Evolutionary conservation across 192 early-diverging fungal genomes (phyloP).

Genomic region (Coemansia sp.): DNA sequence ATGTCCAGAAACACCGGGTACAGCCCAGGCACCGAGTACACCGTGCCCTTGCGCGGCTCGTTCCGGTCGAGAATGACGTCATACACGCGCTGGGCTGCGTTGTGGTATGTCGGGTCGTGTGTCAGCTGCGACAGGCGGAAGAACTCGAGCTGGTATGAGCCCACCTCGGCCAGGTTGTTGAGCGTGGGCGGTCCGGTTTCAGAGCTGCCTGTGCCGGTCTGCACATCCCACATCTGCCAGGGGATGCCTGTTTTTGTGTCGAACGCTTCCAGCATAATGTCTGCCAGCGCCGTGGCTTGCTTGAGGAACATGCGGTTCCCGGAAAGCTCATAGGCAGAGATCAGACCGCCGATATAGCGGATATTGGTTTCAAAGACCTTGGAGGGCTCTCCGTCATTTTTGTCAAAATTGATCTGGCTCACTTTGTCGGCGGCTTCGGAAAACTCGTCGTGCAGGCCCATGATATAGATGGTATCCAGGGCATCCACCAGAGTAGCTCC

Average conservation of each 20-base stretch:
- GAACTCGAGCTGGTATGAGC: slow-evolving; percentile 70
- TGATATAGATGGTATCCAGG: slow-evolving; percentile 81
- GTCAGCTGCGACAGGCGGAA: slow-evolving; percentile 82
- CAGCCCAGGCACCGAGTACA: slow-evolving; percentile 58
- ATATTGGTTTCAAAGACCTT: slow-evolving; percentile 88
- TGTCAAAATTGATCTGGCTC: slow-evolving; percentile 63
- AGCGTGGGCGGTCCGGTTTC: slow-evolving; percentile 39
- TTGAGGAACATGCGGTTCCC: slow-evolving; percentile 63
- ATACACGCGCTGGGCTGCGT: slow-evolving; percentile 63
- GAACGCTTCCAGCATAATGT: slow-evolving; percentile 73
- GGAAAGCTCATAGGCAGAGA: slow-evolving; percentile 76
- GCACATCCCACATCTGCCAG: slow-evolving; percentile 78
- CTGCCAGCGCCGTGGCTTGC: slow-evolving; percentile 78
- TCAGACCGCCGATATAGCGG: slow-evolving; percentile 79
- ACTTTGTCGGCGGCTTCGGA: slow-evolving; percentile 72
- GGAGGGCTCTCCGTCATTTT: slow-evolving; percentile 64
- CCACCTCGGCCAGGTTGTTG: slow-evolving; percentile 53
- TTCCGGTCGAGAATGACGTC: slow-evolving; percentile 50
- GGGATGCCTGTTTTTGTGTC: slow-evolving; percentile 51
- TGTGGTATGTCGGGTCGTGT: slow-evolving; percentile 78
- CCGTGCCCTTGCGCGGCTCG: slow-evolving; percentile 33
- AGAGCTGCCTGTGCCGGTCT: slow-evolving; percentile 50
- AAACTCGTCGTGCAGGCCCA: slow-evolving; percentile 82
- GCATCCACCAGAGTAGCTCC: slow-evolving; percentile 93
- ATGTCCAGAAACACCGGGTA: slow-evolving; percentile 72